These are phyloP conservation scores for Allium sativum DNA, from an alignment of 106 monocot species.

Conservation along the genomic window DNA sequence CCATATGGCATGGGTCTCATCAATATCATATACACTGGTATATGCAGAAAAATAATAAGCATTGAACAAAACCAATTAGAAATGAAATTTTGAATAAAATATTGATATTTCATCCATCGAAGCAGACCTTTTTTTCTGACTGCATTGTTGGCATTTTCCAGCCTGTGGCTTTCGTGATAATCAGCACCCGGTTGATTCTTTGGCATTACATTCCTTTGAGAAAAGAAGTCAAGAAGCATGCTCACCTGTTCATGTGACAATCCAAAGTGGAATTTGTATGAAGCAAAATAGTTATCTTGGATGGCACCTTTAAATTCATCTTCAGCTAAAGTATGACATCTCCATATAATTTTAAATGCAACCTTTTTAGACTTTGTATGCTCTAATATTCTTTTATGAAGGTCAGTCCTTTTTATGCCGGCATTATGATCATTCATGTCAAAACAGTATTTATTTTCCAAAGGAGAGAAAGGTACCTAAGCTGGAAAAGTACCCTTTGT, in stretches of 20 bases:
- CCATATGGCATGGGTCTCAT: too few relatives aligned
- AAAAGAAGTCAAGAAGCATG: neutral
- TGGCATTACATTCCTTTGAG: neutral
- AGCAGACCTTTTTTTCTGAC: too few relatives aligned
- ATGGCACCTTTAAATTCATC: conserved; percentile 32
- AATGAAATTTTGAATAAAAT: too few relatives aligned
- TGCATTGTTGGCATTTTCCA: too few relatives aligned
- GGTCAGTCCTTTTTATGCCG: neutral
- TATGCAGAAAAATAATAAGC: too few relatives aligned
- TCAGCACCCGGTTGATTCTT: neutral
- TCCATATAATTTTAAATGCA: conserved; percentile 8
- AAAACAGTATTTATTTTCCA: too few relatives aligned
- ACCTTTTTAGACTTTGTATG: neutral
- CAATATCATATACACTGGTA: too few relatives aligned
- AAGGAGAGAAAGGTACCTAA: conserved; percentile 46
- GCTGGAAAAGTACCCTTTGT: conserved; percentile 24
- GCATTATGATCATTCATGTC: neutral
- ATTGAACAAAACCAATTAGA: too few relatives aligned
- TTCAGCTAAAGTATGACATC: conserved; percentile 24
- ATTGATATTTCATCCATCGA: too few relatives aligned
- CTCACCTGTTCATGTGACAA: conserved; percentile 12
- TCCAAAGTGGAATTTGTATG: conserved; percentile 19
- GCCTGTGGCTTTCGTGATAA: too few relatives aligned
- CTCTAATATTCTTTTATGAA: neutral
- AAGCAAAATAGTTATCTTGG: conserved; percentile 19